Evolutionary conservation across 352 stramenopile species (phyloP), one percentile per base, ranked within the genome.

Genomic region (Globisporangium sylvaticum): DNA sequence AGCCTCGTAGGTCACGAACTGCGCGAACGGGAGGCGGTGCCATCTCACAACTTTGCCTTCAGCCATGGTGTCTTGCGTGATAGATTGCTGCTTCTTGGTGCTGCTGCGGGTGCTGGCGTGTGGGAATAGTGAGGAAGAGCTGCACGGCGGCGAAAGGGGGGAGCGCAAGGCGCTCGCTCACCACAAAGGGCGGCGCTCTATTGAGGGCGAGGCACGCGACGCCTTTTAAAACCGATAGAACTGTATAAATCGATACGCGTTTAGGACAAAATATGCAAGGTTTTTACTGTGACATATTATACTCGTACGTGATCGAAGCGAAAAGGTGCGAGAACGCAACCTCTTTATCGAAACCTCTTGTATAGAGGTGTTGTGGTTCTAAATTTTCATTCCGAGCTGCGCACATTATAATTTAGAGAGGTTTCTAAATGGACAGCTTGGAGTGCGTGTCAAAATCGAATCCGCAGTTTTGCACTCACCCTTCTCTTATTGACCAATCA

Each of bases 1-100:
- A 55, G 78, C 70, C 73, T 95, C 88, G 73, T 92, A 79, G 62
- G 76, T 70, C 65, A 95, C 64, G 71, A 93, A 95, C 71, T 95
- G 71, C 58, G 61, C 73, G 76, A 89, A 93, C 20, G 83, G 79
- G 58, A 94, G 71, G 67, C 88, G 88, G 81, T 95, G 88, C 88
- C 88, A 95, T 80, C 78, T 83, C 39, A 94, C 78, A 65, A 81
- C 80, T 72, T 94, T 94, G 67, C 73, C 69, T 39, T 73, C 74
- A 68, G 72, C 79, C 81, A 90, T 92, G 46, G 61, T 80, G 57
- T 50, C 48, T 58, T 46, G 31, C 54, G n/a, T 39, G 22, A 24
- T 18, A 58, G 50, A 48, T 56, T 66, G 46, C 32, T 46, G 29
- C 46, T 59, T 58, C 42, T 50, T 22, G 42, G 18, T 50, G 42